Conservation (phyloP, 2,329 filamentous ascomycete species). For the Stemphylium beticola region DNA sequence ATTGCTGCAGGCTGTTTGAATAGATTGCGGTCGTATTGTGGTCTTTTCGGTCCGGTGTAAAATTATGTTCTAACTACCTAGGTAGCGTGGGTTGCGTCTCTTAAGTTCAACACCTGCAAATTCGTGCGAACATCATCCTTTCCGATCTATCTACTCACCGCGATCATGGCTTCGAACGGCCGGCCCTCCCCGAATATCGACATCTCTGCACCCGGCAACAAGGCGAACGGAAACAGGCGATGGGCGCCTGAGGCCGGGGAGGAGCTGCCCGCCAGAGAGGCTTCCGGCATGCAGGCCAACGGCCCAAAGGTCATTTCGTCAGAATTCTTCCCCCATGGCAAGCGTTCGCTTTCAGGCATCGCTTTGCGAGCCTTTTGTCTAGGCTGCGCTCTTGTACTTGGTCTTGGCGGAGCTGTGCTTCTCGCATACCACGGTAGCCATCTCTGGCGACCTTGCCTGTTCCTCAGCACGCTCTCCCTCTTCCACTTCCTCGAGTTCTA, state of each 20-base stretch:
- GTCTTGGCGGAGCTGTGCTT: constrained; percentile 39
- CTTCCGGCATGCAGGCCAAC: constrained; percentile 24
- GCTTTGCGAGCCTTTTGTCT: constrained; percentile 54
- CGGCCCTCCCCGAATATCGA: constrained; percentile 29
- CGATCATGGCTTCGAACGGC: constrained; percentile 36
- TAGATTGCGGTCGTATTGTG: not conserved
- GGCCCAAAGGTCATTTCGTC: constrained; percentile 24
- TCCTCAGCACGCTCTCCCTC: constrained; percentile 70
- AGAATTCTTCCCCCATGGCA: constrained; percentile 51
- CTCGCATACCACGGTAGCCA: constrained; percentile 44
- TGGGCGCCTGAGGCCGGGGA: constrained; percentile 39
- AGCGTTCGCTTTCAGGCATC: constrained; percentile 56
- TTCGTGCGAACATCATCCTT: not conserved
- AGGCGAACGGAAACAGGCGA: constrained; percentile 27
- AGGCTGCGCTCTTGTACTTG: constrained; percentile 47
- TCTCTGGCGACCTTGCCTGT: constrained; percentile 67
- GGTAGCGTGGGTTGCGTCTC: not conserved
- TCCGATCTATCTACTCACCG: not conserved
- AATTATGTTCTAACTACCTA: constrained; percentile 9
- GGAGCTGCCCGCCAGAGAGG: constrained; percentile 33
- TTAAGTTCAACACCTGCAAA: not conserved
- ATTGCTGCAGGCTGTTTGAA: not conserved
- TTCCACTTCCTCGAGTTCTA: constrained; percentile 99
- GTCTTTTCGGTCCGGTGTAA: not conserved
- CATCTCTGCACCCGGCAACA: constrained; percentile 41